These are phyloP conservation scores for Lophiostoma macrostomum DNA, from an alignment of 495 filamentous ascomycete genomes.

Conservation along the genomic window DNA sequence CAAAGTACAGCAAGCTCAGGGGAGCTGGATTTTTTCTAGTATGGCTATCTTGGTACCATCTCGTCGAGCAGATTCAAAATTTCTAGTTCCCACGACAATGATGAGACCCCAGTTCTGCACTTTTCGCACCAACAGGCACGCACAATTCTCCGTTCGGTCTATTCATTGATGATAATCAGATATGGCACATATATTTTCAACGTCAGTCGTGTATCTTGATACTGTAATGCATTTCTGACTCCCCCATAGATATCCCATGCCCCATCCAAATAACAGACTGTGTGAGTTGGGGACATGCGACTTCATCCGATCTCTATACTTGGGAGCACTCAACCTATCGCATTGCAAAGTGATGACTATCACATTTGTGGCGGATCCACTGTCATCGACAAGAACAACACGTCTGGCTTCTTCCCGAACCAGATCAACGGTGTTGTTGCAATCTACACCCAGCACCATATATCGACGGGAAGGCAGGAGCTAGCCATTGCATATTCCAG, in stretches of 20 bases:
- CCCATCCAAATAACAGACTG: neutral
- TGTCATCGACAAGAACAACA: constrained; percentile 55
- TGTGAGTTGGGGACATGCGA: constrained; percentile 9
- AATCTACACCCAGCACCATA: constrained; percentile 42
- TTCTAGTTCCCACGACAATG: neutral
- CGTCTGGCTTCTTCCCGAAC: constrained; percentile 54
- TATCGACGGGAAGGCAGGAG: neutral
- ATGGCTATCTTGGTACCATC: neutral
- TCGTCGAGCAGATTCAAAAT: neutral
- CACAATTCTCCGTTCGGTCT: neutral
- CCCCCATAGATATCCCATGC: neutral
- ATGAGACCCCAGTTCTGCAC: neutral
- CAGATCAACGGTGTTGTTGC: constrained; percentile 54
- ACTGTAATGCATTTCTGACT: neutral
- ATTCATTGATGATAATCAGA: neutral
- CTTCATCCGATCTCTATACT: neutral
- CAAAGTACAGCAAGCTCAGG: neutral
- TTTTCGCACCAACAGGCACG: neutral
- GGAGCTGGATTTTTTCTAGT: neutral
- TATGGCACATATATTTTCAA: neutral
- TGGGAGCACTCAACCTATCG: constrained; percentile 1
- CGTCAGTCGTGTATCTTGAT: neutral
- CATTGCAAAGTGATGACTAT: neutral
- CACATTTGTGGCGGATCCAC: constrained; percentile 51
- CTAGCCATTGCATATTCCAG: neutral